Evolutionary conservation across 176 grass and related monocot species (phyloP).

Genomic region (Otatea glauca): DNA sequence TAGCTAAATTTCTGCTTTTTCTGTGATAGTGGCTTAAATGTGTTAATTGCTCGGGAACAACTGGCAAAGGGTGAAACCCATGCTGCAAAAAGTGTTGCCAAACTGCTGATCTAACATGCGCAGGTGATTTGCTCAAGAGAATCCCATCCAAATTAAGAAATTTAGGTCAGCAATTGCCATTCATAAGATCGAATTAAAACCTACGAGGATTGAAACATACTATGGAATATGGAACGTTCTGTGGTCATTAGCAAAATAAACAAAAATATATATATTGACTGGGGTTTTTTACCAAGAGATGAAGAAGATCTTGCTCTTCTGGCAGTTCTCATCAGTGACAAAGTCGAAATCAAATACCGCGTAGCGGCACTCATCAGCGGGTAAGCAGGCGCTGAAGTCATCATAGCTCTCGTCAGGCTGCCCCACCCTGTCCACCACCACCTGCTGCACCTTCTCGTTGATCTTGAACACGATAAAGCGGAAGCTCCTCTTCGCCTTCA

Average conservation of each 20-base stretch:
- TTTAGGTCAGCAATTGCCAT: conserved; percentile 15
- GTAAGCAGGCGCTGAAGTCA: conserved; percentile 72
- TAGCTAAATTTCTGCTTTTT: background rate
- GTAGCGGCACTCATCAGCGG: conserved; percentile 89
- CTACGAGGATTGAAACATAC: background rate
- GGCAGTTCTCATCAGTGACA: conserved; percentile 88
- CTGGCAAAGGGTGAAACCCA: background rate
- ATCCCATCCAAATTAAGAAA: conserved; percentile 28
- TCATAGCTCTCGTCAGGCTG: conserved; percentile 70
- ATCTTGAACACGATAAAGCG: conserved; percentile 99
- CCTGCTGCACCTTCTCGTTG: conserved; percentile 91
- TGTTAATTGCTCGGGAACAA: conserved; percentile 16
- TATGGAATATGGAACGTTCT: conserved; percentile 10
- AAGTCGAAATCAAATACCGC: conserved; percentile 97
- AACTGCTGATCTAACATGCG: conserved; percentile 1
- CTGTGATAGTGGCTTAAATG: background rate
- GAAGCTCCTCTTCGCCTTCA: conserved; percentile 94
- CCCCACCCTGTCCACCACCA: conserved; percentile 84
- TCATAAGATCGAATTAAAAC: background rate
- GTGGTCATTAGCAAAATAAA: background rate
- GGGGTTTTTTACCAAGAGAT: conserved; percentile 66
- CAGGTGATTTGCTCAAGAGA: background rate
- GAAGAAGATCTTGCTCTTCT: conserved; percentile 99
- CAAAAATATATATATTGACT: conserved; percentile 5
- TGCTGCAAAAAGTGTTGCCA: background rate